A percentile compares a stretch with the other conserved stretches of the same genome.
phyloP scores from a whole-genome alignment of 2,329 filamentous ascomycete genomes.

The Penicillium sp. region DNA sequence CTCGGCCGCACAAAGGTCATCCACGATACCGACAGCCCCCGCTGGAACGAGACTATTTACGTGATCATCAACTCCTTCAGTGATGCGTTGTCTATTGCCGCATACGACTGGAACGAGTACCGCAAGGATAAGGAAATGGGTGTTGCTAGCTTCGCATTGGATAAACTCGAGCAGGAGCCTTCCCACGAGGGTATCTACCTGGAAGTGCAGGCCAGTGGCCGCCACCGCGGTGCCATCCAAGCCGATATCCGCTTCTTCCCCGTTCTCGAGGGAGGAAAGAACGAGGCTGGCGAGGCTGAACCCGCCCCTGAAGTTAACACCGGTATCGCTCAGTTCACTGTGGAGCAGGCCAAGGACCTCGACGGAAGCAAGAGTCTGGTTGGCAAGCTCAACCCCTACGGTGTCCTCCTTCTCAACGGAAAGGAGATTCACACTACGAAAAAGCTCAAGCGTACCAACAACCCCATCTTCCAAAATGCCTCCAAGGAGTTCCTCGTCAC shows the following conservation, averaged over 20 bases:
- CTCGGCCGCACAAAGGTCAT: constrained; percentile 88
- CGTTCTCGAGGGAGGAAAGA: constrained; percentile 65
- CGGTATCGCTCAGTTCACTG: constrained; percentile 87
- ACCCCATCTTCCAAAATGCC: constrained; percentile 91
- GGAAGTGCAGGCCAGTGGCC: constrained; percentile 80
- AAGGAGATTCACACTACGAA: constrained; percentile 87
- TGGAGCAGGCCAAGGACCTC: constrained; percentile 95
- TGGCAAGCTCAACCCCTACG: constrained; percentile 88
- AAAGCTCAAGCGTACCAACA: constrained; percentile 94
- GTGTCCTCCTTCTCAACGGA: constrained; percentile 80
- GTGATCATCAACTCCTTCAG: constrained; percentile 89
- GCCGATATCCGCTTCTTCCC: constrained; percentile 94
- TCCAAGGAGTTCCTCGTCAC: constrained; percentile 94
- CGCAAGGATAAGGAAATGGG: constrained; percentile 96
- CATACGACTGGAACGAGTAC: constrained; percentile 93
- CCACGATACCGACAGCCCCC: constrained; percentile 77
- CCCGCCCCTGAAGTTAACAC: constrained; percentile 87
- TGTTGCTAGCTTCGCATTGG: constrained; percentile 77
- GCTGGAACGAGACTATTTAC: constrained; percentile 97
- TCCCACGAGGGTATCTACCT: constrained; percentile 82
- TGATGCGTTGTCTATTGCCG: constrained; percentile 77
- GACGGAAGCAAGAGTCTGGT: constrained; percentile 90
- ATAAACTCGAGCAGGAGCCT: constrained; percentile 71
- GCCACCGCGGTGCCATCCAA: constrained; percentile 74
- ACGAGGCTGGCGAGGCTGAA: constrained; percentile 73